A percentile compares a stretch with the other conserved stretches of the same genome.
Evolutionary conservation across 371 early-diverging fungal genomes (phyloP).

Genomic region (Mortierella sp.): DNA sequence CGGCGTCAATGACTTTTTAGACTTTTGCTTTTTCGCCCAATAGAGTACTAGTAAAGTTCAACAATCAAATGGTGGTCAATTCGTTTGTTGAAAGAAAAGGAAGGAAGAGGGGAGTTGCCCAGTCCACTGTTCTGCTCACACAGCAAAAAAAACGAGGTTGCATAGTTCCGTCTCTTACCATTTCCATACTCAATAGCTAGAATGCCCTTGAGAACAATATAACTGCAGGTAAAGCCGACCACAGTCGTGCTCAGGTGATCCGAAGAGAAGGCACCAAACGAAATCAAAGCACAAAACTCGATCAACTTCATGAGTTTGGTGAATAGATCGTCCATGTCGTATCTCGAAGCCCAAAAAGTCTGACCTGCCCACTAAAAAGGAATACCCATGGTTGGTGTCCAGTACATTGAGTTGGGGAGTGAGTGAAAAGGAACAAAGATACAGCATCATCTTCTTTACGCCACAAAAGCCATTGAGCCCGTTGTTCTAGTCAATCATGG

Average conservation of each 20-base stretch:
- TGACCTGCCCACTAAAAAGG: conserved; percentile 34
- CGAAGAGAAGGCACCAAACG: conserved; percentile 42
- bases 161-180: conserved; percentile 44
- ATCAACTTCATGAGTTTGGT: conserved; percentile 52
- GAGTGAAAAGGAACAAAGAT: neutral
- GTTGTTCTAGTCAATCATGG: conserved; percentile 52
- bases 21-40: conserved; percentile 55
- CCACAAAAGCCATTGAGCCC: neutral
- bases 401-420: too few relatives aligned
- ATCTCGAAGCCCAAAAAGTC: conserved; percentile 59
- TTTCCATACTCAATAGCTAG: conserved; percentile 65
- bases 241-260: conserved; percentile 57
- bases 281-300: conserved; percentile 56
- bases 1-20: conserved; percentile 36
- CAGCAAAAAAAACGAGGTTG: too few relatives aligned
- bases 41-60: conserved; percentile 55
- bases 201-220: conserved; percentile 55
- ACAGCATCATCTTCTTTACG: neutral
- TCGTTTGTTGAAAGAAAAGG: too few relatives aligned
- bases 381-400: too few relatives aligned
- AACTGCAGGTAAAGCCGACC: conserved; percentile 60
- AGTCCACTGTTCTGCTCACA: too few relatives aligned
- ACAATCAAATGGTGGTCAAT: too few relatives aligned
- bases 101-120: too few relatives aligned
- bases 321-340: conserved; percentile 62